phyloP scores from a whole-genome alignment of 2,329 filamentous ascomycete species.

The Aspergillus sergii region DNA sequence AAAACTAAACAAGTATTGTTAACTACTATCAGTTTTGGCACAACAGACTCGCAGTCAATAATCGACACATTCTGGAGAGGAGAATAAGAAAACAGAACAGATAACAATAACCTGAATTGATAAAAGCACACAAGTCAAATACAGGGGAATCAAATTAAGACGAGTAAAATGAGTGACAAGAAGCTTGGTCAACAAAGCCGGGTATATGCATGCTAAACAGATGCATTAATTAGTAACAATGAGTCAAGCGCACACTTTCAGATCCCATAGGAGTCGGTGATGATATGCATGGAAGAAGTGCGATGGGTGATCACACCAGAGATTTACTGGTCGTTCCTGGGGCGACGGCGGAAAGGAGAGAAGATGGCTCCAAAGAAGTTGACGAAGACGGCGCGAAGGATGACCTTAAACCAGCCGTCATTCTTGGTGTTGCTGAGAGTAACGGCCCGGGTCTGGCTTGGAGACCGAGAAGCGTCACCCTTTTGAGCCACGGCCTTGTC shows the following conservation, averaged over 20 bases:
- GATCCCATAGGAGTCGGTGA: slow-evolving; percentile 33
- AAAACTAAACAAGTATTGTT: slow-evolving; percentile 7
- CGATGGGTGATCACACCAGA: slow-evolving; percentile 4
- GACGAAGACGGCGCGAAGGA: slow-evolving; percentile 44
- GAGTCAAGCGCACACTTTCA: slow-evolving; percentile 36
- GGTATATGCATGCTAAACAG: slow-evolving; percentile 33
- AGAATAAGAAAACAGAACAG: slow-evolving; percentile 16
- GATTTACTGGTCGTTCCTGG: slow-evolving; percentile 31
- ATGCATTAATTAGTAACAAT: slow-evolving; percentile 33
- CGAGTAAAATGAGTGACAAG: slow-evolving; percentile 25
- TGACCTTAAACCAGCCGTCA: slow-evolving; percentile 44
- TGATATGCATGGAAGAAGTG: slow-evolving; percentile 19
- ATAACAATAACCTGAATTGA: slow-evolving; percentile 13
- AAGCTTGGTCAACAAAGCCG: slow-evolving; percentile 16
- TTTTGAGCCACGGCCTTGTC: slow-evolving; percentile 18
- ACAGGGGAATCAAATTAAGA: slow-evolving; percentile 38
- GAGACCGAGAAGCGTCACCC: slow-evolving; percentile 33
- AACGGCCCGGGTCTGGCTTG: slow-evolving; percentile 42
- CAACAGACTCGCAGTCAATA: slow-evolving; percentile 1
- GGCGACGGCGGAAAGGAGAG: slow-evolving; percentile 41
- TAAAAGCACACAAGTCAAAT: slow-evolving; percentile 30
- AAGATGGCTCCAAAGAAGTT: slow-evolving; percentile 45
- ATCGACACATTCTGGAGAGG: slow-evolving; percentile 21
- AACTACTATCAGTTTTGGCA: slow-evolving; percentile 10
- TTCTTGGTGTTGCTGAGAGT: slow-evolving; percentile 39